A percentile compares a stretch with the other conserved stretches of the same genome.
These are phyloP conservation scores for Phialophora verrucosa DNA, from an alignment of 2,329 filamentous ascomycete genomes.

Conservation along the genomic window DNA sequence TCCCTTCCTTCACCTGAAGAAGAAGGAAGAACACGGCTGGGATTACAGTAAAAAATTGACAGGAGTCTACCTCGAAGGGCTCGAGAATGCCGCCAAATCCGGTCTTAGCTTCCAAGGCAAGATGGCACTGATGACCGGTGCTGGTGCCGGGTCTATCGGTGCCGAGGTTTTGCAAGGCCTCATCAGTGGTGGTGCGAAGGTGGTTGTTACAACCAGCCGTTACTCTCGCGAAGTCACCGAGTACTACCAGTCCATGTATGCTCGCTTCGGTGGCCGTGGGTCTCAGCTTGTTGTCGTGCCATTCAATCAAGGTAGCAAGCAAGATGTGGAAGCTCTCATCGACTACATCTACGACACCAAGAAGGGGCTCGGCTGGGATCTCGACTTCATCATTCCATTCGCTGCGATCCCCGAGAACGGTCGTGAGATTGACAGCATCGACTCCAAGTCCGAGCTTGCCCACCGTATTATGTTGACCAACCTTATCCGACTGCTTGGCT, in stretches of 20 bases:
- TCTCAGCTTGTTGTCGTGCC: slow-evolving; percentile 97
- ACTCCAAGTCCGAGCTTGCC: slow-evolving; percentile 96
- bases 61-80: slow-evolving; percentile 85
- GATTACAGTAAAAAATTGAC: slow-evolving; percentile 99
- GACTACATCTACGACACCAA: slow-evolving; percentile 97
- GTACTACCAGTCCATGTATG: slow-evolving; percentile 99
- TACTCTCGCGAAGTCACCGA: slow-evolving; percentile 98
- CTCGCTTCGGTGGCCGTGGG: slow-evolving; percentile 87
- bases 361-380: slow-evolving; percentile 96
- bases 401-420: slow-evolving; percentile 98
- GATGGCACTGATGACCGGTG: slow-evolving; percentile 97
- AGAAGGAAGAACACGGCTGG: slow-evolving; percentile 92
- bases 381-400: slow-evolving; percentile 95
- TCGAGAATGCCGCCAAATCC: slow-evolving; percentile 84
- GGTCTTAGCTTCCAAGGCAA: slow-evolving; percentile 94
- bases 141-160: slow-evolving; percentile 95
- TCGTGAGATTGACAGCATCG: slow-evolving; percentile 93
- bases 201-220: slow-evolving; percentile 93
- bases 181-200: slow-evolving; percentile 95
- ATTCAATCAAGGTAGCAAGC: slow-evolving; percentile 98
- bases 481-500: slow-evolving; percentile 85
- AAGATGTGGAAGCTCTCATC: slow-evolving; percentile 91
- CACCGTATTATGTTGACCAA: slow-evolving; percentile 99
- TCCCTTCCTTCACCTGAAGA: slow-evolving; percentile 95
- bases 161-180: slow-evolving; percentile 95